Conservation (phyloP, 1,284 basidiomycete genomes). For the Mycosarcoma maydis region DNA sequence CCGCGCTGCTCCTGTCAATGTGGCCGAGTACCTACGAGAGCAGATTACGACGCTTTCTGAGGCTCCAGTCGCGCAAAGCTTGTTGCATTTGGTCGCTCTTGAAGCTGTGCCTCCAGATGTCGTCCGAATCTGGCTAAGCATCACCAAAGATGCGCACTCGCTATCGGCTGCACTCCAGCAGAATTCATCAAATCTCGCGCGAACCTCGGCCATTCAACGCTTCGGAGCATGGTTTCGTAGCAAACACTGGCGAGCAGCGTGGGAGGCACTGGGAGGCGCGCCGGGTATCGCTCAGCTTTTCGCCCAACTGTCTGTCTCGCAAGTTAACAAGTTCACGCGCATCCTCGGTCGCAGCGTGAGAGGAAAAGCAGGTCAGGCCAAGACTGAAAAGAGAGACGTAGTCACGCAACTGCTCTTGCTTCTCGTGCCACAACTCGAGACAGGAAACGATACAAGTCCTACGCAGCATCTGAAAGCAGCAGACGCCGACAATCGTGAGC, state of each 20-base stretch:
- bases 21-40: background rate
- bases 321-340: background rate
- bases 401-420: background rate
- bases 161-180: constrained; percentile 1
- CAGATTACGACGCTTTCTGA: constrained; percentile 1
- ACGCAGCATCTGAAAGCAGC: too few species aligned
- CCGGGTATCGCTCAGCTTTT: constrained; percentile 4
- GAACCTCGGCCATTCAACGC: constrained; percentile 1
- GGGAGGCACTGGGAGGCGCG: constrained; percentile 3
- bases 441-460: too few species aligned
- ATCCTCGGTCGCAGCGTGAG: background rate
- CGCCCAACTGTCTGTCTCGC: background rate
- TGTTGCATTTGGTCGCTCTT: background rate
- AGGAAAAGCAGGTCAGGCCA: background rate
- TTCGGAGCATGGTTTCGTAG: background rate
- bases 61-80: background rate
- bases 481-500: too few species aligned
- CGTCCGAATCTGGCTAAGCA: constrained; percentile 1
- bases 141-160: background rate
- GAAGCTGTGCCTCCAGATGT: constrained; percentile 3
- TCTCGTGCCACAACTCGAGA: constrained; percentile 2
- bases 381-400: constrained; percentile 1
- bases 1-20: background rate
- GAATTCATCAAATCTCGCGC: background rate
- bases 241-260: background rate